These are phyloP conservation scores for Aspergillus sp. DNA, from an alignment of 2,329 filamentous ascomycete genomes.

Conservation along the genomic window DNA sequence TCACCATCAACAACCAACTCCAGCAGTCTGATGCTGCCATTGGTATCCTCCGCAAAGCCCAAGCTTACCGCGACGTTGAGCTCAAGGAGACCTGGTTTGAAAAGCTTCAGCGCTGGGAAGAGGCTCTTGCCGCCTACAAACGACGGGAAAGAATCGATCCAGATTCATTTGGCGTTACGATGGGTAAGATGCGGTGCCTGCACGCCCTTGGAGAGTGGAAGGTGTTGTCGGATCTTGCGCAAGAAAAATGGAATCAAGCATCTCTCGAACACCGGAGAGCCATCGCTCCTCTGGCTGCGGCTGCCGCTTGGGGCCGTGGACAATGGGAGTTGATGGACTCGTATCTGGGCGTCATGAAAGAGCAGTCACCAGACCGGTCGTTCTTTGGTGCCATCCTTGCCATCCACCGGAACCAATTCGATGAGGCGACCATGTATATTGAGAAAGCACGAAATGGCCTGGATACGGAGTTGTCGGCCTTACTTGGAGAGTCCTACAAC, in stretches of 20 bases:
- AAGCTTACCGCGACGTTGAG: conserved; percentile 92
- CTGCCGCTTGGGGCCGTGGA: conserved; percentile 89
- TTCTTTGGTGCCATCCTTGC: conserved; percentile 97
- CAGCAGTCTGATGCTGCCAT: conserved; percentile 98
- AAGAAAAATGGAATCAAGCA: conserved; percentile 90
- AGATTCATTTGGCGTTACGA: conserved; percentile 85
- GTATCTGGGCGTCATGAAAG: conserved; percentile 91
- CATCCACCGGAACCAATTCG: conserved; percentile 91
- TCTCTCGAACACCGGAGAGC: conserved; percentile 78
- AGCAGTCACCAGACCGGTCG: conserved; percentile 83
- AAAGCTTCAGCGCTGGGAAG: conserved; percentile 96
- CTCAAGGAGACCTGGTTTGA: conserved; percentile 98
- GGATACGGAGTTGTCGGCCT: conserved; percentile 88
- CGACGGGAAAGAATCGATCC: conserved; percentile 70
- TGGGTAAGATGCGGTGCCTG: conserved; percentile 99
- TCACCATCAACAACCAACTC: conserved; percentile 98
- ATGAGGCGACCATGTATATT: conserved; percentile 81
- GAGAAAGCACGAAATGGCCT: conserved; percentile 87
- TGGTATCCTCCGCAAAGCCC: conserved; percentile 91
- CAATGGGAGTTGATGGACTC: conserved; percentile 99
- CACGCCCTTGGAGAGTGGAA: conserved; percentile 98
- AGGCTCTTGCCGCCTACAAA: conserved; percentile 86
- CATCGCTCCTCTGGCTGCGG: conserved; percentile 89
- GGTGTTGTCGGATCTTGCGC: conserved; percentile 75
- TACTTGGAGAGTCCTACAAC: conserved; percentile 98